Percentiles rank a stretch among this genome's conserved stretches.
Evolutionary conservation across 768 basidiomycete genomes (phyloP).

Genomic region (Boletus sensibilis): DNA sequence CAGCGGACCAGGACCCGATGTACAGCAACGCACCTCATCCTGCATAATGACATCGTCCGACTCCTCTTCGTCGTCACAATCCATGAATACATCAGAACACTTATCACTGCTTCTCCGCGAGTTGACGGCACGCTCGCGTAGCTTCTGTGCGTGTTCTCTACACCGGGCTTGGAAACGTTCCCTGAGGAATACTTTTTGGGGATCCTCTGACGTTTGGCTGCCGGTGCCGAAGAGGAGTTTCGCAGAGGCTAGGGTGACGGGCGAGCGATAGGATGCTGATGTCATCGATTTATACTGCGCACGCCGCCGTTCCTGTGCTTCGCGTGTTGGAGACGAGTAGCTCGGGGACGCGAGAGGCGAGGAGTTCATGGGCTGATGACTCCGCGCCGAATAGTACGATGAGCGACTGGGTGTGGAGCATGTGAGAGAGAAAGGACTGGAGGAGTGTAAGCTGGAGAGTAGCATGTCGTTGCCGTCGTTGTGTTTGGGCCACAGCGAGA

Average conservation of each 20-base stretch:
- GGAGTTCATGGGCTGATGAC: constrained; percentile 41
- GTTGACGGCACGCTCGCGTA: constrained; percentile 47
- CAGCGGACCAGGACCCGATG: constrained; percentile 5
- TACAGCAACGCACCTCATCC: constrained; percentile 47
- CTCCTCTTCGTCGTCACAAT: constrained; percentile 55
- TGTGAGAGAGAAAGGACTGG: constrained; percentile 29
- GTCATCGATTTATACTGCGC: constrained; percentile 51
- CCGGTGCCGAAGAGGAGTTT: constrained; percentile 16
- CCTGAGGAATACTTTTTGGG: constrained; percentile 54
- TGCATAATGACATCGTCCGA: constrained; percentile 59
- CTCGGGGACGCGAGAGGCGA: constrained; percentile 53
- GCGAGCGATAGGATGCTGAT: constrained; percentile 24
- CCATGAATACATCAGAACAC: constrained; percentile 46
- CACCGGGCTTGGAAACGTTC: constrained; percentile 63
- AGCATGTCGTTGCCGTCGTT: constrained; percentile 10
- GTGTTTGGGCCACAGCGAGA: neutral
- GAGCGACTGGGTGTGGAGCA: constrained; percentile 41
- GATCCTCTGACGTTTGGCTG: constrained; percentile 36
- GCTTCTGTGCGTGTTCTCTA: constrained; percentile 57
- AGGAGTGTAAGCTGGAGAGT: constrained; percentile 22
- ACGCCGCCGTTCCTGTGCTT: constrained; percentile 48
- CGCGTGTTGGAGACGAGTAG: constrained; percentile 44
- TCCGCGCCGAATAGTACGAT: constrained; percentile 30
- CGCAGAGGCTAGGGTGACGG: constrained; percentile 7
- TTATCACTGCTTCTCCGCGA: constrained; percentile 47